Evolutionary conservation across 1,139 yeast genomes (phyloP).

Genomic region (Kodamaea derodonti): DNA sequence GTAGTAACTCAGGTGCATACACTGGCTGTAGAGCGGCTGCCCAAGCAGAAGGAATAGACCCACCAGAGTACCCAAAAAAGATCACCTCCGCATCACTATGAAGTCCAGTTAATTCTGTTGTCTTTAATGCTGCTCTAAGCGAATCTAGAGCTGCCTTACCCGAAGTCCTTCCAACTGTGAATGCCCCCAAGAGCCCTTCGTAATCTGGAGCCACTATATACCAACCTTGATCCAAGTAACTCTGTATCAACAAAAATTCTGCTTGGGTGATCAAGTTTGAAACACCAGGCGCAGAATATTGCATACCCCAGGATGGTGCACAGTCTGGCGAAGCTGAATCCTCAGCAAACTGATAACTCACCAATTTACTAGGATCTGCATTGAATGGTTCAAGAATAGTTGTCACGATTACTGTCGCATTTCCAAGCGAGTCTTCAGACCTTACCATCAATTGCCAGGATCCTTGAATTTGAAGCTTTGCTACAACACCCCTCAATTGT

Average conservation of each 20-base stretch:
- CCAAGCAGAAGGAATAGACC: conserved; percentile 34
- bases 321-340: conserved; percentile 29
- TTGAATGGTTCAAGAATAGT: conserved; percentile 30
- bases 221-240: conserved; percentile 24
- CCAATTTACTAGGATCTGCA: conserved; percentile 23
- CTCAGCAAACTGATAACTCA: conserved; percentile 31
- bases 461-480: conserved; percentile 9
- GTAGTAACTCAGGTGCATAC: conserved; percentile 29
- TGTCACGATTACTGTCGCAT: conserved; percentile 26
- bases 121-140: conserved; percentile 20
- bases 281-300: conserved; percentile 12
- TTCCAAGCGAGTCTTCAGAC: conserved; percentile 28
- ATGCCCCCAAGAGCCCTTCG: conserved; percentile 26
- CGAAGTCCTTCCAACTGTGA: conserved; percentile 25
- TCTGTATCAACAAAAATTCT: conserved; percentile 17
- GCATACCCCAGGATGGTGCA: conserved; percentile 28
- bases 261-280: conserved; percentile 15
- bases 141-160: conserved; percentile 26
- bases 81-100: conserved; percentile 20
- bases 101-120: conserved; percentile 22
- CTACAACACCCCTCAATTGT: conserved; percentile 13
- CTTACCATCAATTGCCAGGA: conserved; percentile 31
- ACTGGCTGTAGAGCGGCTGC: conserved; percentile 30
- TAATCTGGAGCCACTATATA: conserved; percentile 31
- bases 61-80: conserved; percentile 38